These are phyloP conservation scores for Irpex sp. DNA, from an alignment of 1,284 basidiomycete genomes.

Conservation along the genomic window DNA sequence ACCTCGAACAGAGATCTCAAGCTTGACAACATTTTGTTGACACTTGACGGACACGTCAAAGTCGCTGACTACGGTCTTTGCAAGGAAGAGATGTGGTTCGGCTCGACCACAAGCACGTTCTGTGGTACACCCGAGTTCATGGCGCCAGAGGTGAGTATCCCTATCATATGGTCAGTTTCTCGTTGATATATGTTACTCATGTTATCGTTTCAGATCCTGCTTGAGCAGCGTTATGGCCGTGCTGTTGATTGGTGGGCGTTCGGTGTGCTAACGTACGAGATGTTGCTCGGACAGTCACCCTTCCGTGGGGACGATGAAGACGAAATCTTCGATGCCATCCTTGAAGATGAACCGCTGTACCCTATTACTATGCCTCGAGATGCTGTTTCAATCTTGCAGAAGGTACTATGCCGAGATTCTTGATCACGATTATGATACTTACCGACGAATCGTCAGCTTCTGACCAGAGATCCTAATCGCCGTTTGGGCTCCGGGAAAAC, in stretches of 20 bases:
- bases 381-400: conserved; percentile 93
- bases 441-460: conserved; percentile 48
- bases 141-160: conserved; percentile 85
- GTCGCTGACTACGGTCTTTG: conserved; percentile 99
- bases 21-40: conserved; percentile 97
- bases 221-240: conserved; percentile 97
- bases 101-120: conserved; percentile 97
- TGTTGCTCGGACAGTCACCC: conserved; percentile 97
- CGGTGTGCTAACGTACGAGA: conserved; percentile 97
- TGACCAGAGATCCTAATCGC: conserved; percentile 90
- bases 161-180: background rate
- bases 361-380: conserved; percentile 99
- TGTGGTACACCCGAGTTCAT: conserved; percentile 99
- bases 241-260: conserved; percentile 99
- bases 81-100: conserved; percentile 99
- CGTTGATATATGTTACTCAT: background rate
- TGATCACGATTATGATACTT: background rate
- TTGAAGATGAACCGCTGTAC: conserved; percentile 98
- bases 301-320: conserved; percentile 99
- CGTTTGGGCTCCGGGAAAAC: conserved; percentile 93
- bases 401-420: conserved; percentile 42
- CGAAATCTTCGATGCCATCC: conserved; percentile 98
- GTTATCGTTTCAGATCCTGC: conserved; percentile 67
- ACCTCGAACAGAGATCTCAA: conserved; percentile 78
- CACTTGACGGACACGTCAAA: conserved; percentile 97